Evolutionary conservation across 192 early-diverging fungal species (phyloP).

Genomic region (Coemansia sp.): DNA sequence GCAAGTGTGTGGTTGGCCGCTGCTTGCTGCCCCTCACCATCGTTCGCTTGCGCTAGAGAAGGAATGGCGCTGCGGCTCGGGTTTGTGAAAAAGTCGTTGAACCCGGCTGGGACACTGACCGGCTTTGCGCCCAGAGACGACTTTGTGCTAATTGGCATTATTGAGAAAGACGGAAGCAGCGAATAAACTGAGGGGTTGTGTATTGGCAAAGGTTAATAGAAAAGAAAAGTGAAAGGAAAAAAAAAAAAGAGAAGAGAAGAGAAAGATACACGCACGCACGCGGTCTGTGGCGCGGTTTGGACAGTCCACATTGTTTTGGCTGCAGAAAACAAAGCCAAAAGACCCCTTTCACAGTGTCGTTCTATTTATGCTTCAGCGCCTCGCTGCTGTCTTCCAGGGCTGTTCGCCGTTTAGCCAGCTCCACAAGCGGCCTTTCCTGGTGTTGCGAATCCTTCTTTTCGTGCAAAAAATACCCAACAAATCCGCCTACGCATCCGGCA

Average conservation of each 20-base stretch:
- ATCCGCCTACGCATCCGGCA: conserved; percentile 37
- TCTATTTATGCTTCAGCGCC: background rate
- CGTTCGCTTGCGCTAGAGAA: background rate
- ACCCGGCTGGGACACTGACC: background rate
- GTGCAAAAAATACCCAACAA: conserved; percentile 46
- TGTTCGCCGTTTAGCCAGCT: conserved; percentile 30
- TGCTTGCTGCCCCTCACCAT: background rate
- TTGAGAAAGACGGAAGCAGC: background rate
- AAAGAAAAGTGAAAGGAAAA: conserved; percentile 3
- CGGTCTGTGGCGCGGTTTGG: background rate
- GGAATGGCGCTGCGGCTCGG: background rate
- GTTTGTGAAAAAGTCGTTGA: conserved; percentile 7
- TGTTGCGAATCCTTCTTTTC: conserved; percentile 32
- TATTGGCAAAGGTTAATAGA: background rate
- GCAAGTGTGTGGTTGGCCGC: conserved; percentile 25
- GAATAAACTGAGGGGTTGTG: background rate
- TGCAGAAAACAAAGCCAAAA: too few species aligned
- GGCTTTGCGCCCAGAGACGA: conserved; percentile 2
- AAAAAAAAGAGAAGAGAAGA: background rate
- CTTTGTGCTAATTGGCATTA: conserved; percentile 5
- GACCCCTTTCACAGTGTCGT: too few species aligned
- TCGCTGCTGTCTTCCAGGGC: background rate
- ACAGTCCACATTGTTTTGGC: background rate
- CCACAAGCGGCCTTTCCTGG: conserved; percentile 26
- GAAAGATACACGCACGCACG: background rate